Evolutionary conservation across 495 filamentous ascomycete species (phyloP).

Genomic region (Talaromyces borbonicus): DNA sequence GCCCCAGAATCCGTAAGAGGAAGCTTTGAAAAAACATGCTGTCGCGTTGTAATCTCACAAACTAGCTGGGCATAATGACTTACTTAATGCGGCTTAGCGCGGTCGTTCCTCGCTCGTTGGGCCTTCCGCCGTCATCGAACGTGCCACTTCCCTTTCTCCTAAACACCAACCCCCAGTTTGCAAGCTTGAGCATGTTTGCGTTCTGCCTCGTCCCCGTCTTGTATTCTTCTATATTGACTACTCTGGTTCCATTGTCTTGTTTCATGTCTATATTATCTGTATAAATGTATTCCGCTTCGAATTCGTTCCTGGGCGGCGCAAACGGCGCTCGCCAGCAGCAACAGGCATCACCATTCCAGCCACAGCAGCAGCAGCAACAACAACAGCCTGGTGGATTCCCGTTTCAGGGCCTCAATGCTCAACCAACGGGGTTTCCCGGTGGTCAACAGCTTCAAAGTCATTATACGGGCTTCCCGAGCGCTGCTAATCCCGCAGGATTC

Average conservation of each 20-base stretch:
- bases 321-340: constrained; percentile 62
- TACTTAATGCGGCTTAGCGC: no score
- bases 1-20: no score
- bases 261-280: constrained; percentile 8
- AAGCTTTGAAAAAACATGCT: no score
- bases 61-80: no score
- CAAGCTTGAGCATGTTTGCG: constrained; percentile 3
- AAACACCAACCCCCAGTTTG: not conserved
- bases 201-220: not conserved
- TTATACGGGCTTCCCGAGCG: constrained; percentile 29
- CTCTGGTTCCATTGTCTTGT: not conserved
- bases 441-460: constrained; percentile 34
- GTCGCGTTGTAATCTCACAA: no score
- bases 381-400: constrained; percentile 37
- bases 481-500: constrained; percentile 31
- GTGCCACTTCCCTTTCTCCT: not conserved
- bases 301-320: constrained; percentile 69
- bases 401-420: constrained; percentile 39
- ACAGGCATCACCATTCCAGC: constrained; percentile 40
- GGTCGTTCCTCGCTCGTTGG: not conserved
- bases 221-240: not conserved
- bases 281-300: constrained; percentile 80
- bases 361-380: constrained; percentile 38
- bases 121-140: not conserved
- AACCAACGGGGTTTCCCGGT: constrained; percentile 43